Base-by-base conservation (phyloP, 2,329 filamentous ascomycete species). In the Colletotrichum neosansevieriae region DNA sequence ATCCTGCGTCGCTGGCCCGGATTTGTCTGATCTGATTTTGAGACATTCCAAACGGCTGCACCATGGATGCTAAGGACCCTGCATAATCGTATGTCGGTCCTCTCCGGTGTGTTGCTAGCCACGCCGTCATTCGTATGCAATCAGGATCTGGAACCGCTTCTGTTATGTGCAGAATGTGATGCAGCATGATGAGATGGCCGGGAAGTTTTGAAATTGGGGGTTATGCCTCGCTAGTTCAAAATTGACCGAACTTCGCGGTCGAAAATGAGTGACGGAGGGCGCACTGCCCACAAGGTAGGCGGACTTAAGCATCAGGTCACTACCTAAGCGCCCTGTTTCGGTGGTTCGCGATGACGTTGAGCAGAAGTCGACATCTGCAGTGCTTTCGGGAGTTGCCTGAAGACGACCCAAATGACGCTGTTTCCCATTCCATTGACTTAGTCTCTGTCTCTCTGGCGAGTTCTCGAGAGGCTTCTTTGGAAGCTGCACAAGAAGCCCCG, bases 131-230 rank as follows among this genome's bases (percentile, higher is more conserved):
- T 29, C 12, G 1, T 24, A 12, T 51, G 49, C 24, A 29, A 10
- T n/a, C 49, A 32, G 49, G 49, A 24, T 51, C 47, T 24, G 29
- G 12, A 32, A 24, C 29, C 15, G 29, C 29, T 45, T 6, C 15
- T 45, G 6, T n/a, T 9, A n/a, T 45, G n/a, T 45, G 12, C 13
- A 38, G 36, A 38, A 11, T 38, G 10, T 38, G 36, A 38, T 13
- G 36, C 36, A 15, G 36, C 36, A 38, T 38, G 36, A 38, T 38
- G 49, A 34, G 49, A n/a, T 32, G 24, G 49, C 49, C 11, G 36
- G 36, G 10, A 51, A 51, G 32, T n/a, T 29, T 50, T 51, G 49
- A 24, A 51, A 34, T 51, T 34, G 49, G 49, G 49, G 49, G 34
- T 51, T 51, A 6, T 32, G 24, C 15, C 11, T 10, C 15, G 24